phyloP scores from a whole-genome alignment of 495 filamentous ascomycete genomes.

The Podospora comata region DNA sequence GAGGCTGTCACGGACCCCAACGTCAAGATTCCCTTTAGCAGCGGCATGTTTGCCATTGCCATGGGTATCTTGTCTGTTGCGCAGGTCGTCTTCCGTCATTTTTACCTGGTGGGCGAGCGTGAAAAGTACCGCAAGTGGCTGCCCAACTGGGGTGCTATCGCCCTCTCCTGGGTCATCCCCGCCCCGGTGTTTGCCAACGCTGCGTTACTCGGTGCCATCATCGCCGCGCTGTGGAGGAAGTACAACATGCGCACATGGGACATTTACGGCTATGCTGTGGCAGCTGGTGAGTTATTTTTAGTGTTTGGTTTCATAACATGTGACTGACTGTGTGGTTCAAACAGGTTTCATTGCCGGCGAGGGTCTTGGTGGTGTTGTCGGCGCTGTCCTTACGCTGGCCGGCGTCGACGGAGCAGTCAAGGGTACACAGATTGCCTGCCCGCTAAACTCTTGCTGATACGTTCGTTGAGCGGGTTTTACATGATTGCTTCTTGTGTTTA shows the following conservation, averaged over 20 bases:
- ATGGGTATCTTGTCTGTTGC: constrained; percentile 49
- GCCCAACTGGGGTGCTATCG: constrained; percentile 67
- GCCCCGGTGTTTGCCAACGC: constrained; percentile 44
- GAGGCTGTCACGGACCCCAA: constrained; percentile 59
- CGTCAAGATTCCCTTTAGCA: constrained; percentile 53
- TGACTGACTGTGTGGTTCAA: constrained; percentile 2
- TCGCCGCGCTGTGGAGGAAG: constrained; percentile 59
- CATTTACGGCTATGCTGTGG: constrained; percentile 61
- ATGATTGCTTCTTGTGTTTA: not conserved
- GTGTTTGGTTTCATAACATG: not conserved
- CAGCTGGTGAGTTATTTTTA: constrained; percentile 44
- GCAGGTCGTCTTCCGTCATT: constrained; percentile 58
- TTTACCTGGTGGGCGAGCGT: constrained; percentile 46
- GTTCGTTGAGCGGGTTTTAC: not conserved
- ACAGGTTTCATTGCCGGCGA: constrained; percentile 62
- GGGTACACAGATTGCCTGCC: constrained; percentile 51
- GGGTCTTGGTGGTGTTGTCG: constrained; percentile 62
- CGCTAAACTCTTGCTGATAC: constrained; percentile 28
- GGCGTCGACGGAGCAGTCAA: constrained; percentile 46
- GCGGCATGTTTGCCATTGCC: constrained; percentile 55
- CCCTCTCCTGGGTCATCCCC: constrained; percentile 58
- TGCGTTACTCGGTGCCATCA: constrained; percentile 55
- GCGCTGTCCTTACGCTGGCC: constrained; percentile 53
- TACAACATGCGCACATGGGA: constrained; percentile 54
- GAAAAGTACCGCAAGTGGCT: constrained; percentile 56